Conservation (phyloP, 2,329 filamentous ascomycete species). For the Dactylellina leptospora region DNA sequence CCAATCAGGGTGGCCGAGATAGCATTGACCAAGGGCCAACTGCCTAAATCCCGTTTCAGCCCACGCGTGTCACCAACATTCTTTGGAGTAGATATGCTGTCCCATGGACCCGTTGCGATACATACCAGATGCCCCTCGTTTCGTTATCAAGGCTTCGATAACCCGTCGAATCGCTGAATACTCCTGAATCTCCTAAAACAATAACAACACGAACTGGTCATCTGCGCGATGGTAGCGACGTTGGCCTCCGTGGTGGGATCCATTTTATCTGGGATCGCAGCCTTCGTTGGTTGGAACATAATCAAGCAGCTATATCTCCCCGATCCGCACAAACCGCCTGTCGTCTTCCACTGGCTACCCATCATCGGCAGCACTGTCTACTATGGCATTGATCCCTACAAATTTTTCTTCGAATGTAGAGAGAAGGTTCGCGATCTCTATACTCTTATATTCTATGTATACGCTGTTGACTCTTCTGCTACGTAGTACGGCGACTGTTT, state of each 20-base stretch:
- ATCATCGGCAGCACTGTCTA: slow-evolving; percentile 88
- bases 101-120: too few species aligned
- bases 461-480: background rate
- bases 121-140: too few species aligned
- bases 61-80: too few species aligned
- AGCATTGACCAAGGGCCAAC: too few species aligned
- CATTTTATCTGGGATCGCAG: slow-evolving; percentile 15
- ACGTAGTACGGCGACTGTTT: slow-evolving; percentile 66
- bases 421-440: slow-evolving; percentile 71
- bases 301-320: slow-evolving; percentile 79
- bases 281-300: slow-evolving; percentile 78
- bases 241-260: slow-evolving; percentile 29
- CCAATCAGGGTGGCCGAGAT: too few species aligned
- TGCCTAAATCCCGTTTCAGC: too few species aligned
- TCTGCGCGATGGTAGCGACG: slow-evolving; percentile 28
- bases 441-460: background rate
- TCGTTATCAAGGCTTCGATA: too few species aligned
- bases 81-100: too few species aligned
- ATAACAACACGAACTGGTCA: slow-evolving; percentile 1
- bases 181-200: too few species aligned
- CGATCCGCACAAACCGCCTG: slow-evolving; percentile 80
- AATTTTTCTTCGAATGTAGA: slow-evolving; percentile 78
- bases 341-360: slow-evolving; percentile 84
- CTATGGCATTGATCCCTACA: slow-evolving; percentile 93
- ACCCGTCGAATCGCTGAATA: too few species aligned